Percentiles rank a stretch among this genome's conserved stretches.
phyloP scores from a whole-genome alignment of 2,329 filamentous ascomycete genomes.

The Xylaria sp. region DNA sequence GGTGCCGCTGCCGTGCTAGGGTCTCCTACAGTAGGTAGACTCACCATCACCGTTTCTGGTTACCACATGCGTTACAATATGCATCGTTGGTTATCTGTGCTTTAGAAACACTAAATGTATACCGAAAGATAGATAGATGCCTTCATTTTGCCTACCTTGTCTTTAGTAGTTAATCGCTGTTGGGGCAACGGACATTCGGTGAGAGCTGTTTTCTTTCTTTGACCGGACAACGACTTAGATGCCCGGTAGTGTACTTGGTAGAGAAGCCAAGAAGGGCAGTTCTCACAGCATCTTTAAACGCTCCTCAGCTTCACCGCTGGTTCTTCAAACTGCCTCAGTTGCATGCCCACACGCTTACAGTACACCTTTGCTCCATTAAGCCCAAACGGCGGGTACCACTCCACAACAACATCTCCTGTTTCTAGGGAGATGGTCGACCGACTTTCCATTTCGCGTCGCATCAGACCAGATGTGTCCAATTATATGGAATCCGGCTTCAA shows the following conservation, averaged over 20 bases:
- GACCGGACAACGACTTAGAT: slow-evolving; percentile 31
- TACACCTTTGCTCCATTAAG: slow-evolving; percentile 33
- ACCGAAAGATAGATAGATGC: too few species aligned
- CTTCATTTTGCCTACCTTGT: background rate
- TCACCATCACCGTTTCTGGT: slow-evolving; percentile 10
- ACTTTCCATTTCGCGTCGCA: slow-evolving; percentile 37
- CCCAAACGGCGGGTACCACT: slow-evolving; percentile 35
- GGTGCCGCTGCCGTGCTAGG: slow-evolving; percentile 9
- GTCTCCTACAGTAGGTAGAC: background rate
- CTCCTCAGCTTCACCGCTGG: slow-evolving; percentile 38
- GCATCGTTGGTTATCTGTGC: slow-evolving; percentile 11
- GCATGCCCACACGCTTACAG: slow-evolving; percentile 25
- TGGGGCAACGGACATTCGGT: slow-evolving; percentile 23
- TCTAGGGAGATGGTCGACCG: slow-evolving; percentile 43
- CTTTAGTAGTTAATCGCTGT: slow-evolving; percentile 11
- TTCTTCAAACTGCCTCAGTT: slow-evolving; percentile 36
- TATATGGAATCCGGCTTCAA: slow-evolving; percentile 28
- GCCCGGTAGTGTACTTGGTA: background rate
- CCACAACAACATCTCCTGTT: slow-evolving; percentile 36
- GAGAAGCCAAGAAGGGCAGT: slow-evolving; percentile 18
- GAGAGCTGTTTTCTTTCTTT: slow-evolving; percentile 33
- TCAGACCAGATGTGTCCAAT: slow-evolving; percentile 15
- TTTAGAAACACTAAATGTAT: background rate
- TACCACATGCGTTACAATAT: slow-evolving; percentile 7
- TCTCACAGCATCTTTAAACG: slow-evolving; percentile 26